Base-by-base conservation (phyloP, 2,329 filamentous ascomycete species). In the Colletotrichum sp. region DNA sequence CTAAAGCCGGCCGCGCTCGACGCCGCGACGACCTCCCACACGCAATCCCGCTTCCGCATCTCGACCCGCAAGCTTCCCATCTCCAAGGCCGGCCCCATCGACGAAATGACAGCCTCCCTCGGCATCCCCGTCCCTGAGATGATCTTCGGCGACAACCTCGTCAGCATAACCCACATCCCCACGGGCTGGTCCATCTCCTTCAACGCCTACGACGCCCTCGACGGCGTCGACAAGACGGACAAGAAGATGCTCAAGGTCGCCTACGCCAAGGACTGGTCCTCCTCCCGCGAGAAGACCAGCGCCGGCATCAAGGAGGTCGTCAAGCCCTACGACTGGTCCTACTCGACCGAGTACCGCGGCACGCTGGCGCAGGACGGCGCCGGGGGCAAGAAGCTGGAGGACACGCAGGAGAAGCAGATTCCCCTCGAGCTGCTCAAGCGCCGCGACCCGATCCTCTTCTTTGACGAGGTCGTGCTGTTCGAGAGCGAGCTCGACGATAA, bases 401-500 rank as follows among this genome's bases (percentile, higher is more conserved):
- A 28, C 26, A 60, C 18, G 21, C 83, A 84, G 8, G 79, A 81
- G 6, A 83, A 84, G 70, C 80, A 89, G 71, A 97, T 99, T 77
- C 96, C 97, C 6, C 90, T 98, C 72, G 95, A 96, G 80, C 90
- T 98, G 56, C 90, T 99, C 66, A 95, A 94, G 83, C 92, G 95
- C 36, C 94, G 95, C 16, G 97, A 99, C 83, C 97, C 97, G 0
- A 99, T 99, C 78, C 87, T 98, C 7, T 98, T 98, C 89, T 98
- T 97, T 83, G 96, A 98, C 86, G 96, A 98, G 80, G 95, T 99
- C 52, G 93, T 98, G 80, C 90, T 99, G 64, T 99, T 98, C 84
- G 97, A 99, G 87, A 97, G 97, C 86, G 97, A 99, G 88, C 91
- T 99, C 62, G 97, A 98, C 76, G 97, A 99, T 84, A 99, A 99